Evolutionary conservation across 345 rosid genomes (phyloP).

Genomic region (Geranium brycei): DNA sequence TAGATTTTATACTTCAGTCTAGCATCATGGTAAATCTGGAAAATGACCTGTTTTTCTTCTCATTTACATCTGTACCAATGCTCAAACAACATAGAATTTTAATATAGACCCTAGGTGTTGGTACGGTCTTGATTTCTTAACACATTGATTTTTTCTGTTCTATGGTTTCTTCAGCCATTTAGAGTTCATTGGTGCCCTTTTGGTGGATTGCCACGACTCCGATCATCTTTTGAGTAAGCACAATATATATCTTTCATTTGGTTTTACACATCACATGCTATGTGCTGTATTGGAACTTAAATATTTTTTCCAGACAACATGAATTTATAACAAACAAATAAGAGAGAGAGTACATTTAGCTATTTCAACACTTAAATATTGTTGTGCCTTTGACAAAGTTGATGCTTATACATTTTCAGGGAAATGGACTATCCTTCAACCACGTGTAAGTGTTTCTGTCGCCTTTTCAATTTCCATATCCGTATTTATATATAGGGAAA

Average conservation of each 20-base stretch:
- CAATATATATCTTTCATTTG: not conserved
- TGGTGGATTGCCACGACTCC: conserved; percentile 34
- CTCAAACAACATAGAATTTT: no score
- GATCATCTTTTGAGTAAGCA: conserved; percentile 49
- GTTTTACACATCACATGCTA: no score
- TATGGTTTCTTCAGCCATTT: conserved; percentile 30
- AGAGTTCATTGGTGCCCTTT: conserved; percentile 61
- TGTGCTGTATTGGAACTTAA: not conserved
- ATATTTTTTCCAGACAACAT: not conserved
- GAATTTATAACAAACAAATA: not conserved
- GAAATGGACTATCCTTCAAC: conserved; percentile 49
- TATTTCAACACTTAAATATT: not conserved
- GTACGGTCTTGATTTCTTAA: not conserved
- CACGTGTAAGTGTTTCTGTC: conserved; percentile 31
- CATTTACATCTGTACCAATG: no score
- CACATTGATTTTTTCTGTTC: conserved; percentile 2
- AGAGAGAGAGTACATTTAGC: not conserved
- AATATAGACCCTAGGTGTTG: no score
- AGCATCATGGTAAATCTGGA: no score
- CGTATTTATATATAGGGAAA: conserved; percentile 4
- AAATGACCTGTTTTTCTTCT: no score
- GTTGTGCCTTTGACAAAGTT: conserved; percentile 14
- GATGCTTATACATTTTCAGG: conserved; percentile 29
- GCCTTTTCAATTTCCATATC: not conserved
- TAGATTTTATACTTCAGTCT: no score